Evolutionary conservation across 805 yeast genomes (phyloP).

Genomic region (Teunomyces lycoperdinae): DNA sequence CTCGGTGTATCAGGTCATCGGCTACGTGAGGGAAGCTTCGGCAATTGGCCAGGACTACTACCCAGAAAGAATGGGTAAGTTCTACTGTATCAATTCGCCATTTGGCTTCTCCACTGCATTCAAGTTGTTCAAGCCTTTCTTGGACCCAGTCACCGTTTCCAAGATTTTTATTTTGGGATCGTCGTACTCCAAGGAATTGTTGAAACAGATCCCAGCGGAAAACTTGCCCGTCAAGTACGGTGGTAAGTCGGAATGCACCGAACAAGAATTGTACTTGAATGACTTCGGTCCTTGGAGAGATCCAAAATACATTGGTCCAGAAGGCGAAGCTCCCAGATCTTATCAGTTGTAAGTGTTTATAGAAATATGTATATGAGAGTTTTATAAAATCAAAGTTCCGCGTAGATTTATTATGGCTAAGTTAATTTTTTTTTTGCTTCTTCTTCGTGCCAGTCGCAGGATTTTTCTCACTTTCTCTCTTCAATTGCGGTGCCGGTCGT

Average conservation of each 20-base stretch:
- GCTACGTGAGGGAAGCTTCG: slow-evolving; percentile 91
- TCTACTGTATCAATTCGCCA: slow-evolving; percentile 93
- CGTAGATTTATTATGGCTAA: neutral
- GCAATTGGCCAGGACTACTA: slow-evolving; percentile 94
- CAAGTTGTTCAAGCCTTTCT: slow-evolving; percentile 84
- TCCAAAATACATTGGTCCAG: slow-evolving; percentile 82
- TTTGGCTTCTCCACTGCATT: slow-evolving; percentile 96
- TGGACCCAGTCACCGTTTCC: slow-evolving; percentile 96
- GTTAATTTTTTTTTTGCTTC: neutral
- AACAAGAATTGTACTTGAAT: slow-evolving; percentile 79
- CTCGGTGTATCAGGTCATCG: slow-evolving; percentile 78
- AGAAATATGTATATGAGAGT: slow-evolving; percentile 5
- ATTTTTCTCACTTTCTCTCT: neutral
- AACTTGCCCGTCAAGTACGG: slow-evolving; percentile 92
- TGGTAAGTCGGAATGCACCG: slow-evolving; percentile 67
- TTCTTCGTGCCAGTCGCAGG: neutral
- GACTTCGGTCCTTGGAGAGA: slow-evolving; percentile 99
- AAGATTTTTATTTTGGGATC: slow-evolving; percentile 87
- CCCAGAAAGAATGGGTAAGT: slow-evolving; percentile 99
- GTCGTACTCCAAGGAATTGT: slow-evolving; percentile 73
- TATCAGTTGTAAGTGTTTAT: slow-evolving; percentile 9
- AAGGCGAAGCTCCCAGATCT: slow-evolving; percentile 81
- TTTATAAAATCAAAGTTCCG: neutral
- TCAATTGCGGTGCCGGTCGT: too few relatives aligned
- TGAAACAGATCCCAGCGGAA: slow-evolving; percentile 90